phyloP scores from a whole-genome alignment of 2,329 filamentous ascomycete genomes.

The Microdochium bolleyi region DNA sequence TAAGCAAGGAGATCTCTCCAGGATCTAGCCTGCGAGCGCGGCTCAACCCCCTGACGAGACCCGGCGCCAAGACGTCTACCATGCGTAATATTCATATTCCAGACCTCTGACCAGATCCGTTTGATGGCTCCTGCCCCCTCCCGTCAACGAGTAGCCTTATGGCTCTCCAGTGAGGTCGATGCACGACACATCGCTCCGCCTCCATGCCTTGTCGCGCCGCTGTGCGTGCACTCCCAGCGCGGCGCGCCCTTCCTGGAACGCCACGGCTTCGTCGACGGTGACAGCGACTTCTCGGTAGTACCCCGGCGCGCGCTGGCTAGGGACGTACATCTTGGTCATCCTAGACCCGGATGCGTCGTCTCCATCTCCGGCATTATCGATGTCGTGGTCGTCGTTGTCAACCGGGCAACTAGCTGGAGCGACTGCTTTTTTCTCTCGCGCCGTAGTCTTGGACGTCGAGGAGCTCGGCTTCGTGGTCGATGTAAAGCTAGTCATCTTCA shows the following conservation, averaged over 20 bases:
- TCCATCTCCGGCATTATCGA: conserved; percentile 7
- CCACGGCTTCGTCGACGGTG: conserved; percentile 16
- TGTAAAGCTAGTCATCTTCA: background rate
- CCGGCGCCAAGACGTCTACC: no score
- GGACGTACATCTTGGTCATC: conserved; percentile 29
- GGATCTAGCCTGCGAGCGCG: no score
- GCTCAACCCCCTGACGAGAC: no score
- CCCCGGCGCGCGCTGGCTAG: conserved; percentile 25
- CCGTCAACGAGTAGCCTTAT: background rate
- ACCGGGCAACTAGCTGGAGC: background rate
- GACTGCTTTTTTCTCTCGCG: background rate
- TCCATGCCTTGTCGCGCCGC: conserved; percentile 10
- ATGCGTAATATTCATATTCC: no score
- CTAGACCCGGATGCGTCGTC: conserved; percentile 7
- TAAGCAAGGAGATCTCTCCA: no score
- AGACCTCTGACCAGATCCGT: no score
- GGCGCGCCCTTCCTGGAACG: conserved; percentile 3
- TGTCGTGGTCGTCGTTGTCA: background rate
- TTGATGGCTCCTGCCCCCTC: no score
- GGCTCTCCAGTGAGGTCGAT: conserved; percentile 13
- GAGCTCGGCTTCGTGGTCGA: background rate
- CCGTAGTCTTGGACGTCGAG: background rate
- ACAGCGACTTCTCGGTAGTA: conserved; percentile 29
- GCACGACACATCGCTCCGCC: conserved; percentile 18
- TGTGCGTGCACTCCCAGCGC: background rate